Percentiles rank a stretch among this genome's conserved stretches.
Conservation (phyloP, 176 grass and related monocot genomes). For the Aegilops bicornis region DNA sequence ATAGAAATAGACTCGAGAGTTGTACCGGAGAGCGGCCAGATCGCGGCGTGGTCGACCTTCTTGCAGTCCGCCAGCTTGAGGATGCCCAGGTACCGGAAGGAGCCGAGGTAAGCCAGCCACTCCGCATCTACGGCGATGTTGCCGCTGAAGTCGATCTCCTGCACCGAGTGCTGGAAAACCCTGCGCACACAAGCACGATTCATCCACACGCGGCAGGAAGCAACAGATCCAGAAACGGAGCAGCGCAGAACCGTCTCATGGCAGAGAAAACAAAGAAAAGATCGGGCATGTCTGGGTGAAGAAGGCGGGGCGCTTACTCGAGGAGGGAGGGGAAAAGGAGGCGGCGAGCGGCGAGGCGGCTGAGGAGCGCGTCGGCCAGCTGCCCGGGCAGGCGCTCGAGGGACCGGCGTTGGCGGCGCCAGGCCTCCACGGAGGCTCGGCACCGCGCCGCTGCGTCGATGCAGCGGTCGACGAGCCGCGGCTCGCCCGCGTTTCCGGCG, state of each 20-base stretch:
- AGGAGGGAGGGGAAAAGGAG: conserved; percentile 84
- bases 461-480: conserved; percentile 51
- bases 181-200: conserved; percentile 30
- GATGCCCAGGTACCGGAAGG: conserved; percentile 46
- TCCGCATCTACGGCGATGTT: conserved; percentile 50
- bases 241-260: background rate
- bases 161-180: conserved; percentile 64
- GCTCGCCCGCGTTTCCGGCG: background rate
- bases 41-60: conserved; percentile 51
- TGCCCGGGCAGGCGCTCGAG: conserved; percentile 68
- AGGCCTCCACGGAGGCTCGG: conserved; percentile 58
- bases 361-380: conserved; percentile 77
- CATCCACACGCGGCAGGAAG: background rate
- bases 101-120: conserved; percentile 85
- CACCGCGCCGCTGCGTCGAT: conserved; percentile 56
- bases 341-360: conserved; percentile 54
- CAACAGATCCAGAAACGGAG: background rate
- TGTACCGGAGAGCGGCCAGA: conserved; percentile 74
- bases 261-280: background rate
- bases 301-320: conserved; percentile 41
- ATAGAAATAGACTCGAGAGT: background rate
- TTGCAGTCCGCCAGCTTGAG: conserved; percentile 80
- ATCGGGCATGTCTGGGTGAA: background rate
- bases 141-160: conserved; percentile 68
- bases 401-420: conserved; percentile 82